phyloP scores from a whole-genome alignment of 352 stramenopile species.

The Globisporangium parvum region DNA sequence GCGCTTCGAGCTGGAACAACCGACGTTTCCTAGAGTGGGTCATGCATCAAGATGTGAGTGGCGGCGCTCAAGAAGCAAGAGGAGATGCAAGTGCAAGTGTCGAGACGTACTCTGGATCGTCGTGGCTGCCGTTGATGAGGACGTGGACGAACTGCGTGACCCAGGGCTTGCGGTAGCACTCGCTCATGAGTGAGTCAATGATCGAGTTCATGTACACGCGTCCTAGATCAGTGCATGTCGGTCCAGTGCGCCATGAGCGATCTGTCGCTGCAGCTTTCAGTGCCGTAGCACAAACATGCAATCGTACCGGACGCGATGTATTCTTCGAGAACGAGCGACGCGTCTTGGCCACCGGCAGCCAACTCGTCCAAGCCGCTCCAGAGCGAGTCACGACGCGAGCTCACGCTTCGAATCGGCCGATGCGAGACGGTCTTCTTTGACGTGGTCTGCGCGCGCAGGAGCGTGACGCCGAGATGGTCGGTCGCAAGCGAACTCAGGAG shows the following conservation, averaged over 20 bases:
- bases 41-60: not conserved
- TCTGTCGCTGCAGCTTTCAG: too few species aligned
- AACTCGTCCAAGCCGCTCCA: conserved; percentile 29
- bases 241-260: not conserved
- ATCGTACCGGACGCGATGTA: conserved; percentile 54
- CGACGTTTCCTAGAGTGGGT: conserved; percentile 31
- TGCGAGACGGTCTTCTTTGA: conserved; percentile 39
- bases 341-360: conserved; percentile 15
- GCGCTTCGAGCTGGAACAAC: conserved; percentile 62
- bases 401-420: conserved; percentile 28
- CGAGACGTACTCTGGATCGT: conserved; percentile 45
- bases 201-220: conserved; percentile 73
- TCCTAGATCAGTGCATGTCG: conserved; percentile 16
- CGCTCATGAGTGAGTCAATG: conserved; percentile 67
- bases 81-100: not conserved
- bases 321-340: conserved; percentile 56
- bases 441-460: conserved; percentile 29
- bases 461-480: conserved; percentile 31
- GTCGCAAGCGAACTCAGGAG: conserved; percentile 69
- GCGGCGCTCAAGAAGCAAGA: not conserved
- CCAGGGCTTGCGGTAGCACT: conserved; percentile 74
- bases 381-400: conserved; percentile 40
- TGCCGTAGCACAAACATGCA: not conserved
- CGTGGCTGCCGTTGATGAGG: conserved; percentile 50
- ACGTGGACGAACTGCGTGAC: conserved; percentile 64